Evolutionary conservation across 306 rosid species (phyloP), one percentile per base, ranked within the genome.

Genomic region (Cotoneaster glaucophyllus): DNA sequence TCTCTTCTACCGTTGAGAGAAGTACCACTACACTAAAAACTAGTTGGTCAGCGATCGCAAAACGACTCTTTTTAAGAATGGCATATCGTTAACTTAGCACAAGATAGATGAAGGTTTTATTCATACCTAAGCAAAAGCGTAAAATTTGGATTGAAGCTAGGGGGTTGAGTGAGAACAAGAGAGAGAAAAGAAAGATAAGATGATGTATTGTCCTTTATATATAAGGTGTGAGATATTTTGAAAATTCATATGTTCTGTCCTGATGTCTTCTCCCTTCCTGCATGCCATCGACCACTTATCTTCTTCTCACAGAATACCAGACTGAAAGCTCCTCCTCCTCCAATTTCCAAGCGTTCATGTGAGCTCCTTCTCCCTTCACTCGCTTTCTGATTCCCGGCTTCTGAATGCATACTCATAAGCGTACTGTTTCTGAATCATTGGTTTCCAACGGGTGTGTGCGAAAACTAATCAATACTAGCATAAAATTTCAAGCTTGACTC

Each of bases 301-400:
- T 58, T 77, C 31, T 28, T 5, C 26, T 7, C 73, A 11, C 74
- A 52, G 54, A 70, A 52, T 53, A 22, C 63, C 39, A 76, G 48
- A 31, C 45, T 41, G 56, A 26, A 58, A 18, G 8, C 61, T n/a
- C 62, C n/a, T 41, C 59, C 25, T 26, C 48, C 24, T 54, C 26
- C 63, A 50, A 50, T 50, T 50, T 76, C 74, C 78, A 59, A 67
- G 10, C 73, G 58, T 67, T 71, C 78, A 82, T 82, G 85, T 67
- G 52, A 50, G 71, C 63, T 75, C 54, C 52, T 64, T 24, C 26
- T 48, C 39, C 6, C 50, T 70, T 59, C 54, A n/a, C 54, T 6
- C 76, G 5, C 25, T 41, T 4, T 41, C 22, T 28, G 45, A 10
- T 0, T 15, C 18, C 54, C 54, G 21, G 18, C 54, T 18, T 7